Percentiles rank a stretch among this genome's conserved stretches.
Conservation (phyloP, 2,329 filamentous ascomycete species). For the Talaromyces sp. region DNA sequence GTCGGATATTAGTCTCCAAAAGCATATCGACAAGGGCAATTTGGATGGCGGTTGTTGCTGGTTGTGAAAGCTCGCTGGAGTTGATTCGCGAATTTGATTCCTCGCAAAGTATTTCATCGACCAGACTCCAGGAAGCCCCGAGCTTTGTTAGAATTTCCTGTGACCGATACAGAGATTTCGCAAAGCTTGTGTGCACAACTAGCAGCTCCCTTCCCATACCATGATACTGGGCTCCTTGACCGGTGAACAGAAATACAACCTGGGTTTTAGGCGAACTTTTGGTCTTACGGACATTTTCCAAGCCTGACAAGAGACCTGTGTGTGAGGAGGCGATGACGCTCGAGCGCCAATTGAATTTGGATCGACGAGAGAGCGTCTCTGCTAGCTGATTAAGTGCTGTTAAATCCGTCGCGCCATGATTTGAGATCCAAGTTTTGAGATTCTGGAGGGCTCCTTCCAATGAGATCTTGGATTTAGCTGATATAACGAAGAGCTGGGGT, state of each 20-base stretch:
- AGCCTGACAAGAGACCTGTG: neutral
- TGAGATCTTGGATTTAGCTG: neutral
- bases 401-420: neutral
- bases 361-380: neutral
- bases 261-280: neutral
- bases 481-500: constrained; percentile 14
- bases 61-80: constrained; percentile 18
- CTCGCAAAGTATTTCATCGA: constrained; percentile 21
- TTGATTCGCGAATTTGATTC: constrained; percentile 21
- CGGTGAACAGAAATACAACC: constrained; percentile 29
- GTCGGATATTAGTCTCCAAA: constrained; percentile 26
- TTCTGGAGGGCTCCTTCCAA: neutral
- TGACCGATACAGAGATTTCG: constrained; percentile 10
- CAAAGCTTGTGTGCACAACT: neutral
- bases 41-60: constrained; percentile 24
- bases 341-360: neutral
- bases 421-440: neutral
- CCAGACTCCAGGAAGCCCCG: constrained; percentile 20
- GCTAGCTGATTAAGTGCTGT: neutral
- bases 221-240: constrained; percentile 36
- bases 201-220: constrained; percentile 31
- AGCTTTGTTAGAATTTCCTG: neutral
- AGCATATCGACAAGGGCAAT: constrained; percentile 22
- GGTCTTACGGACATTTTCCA: neutral
- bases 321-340: neutral